These are phyloP conservation scores for Macrophomina pseudophaseolina DNA, from an alignment of 2,329 filamentous ascomycete species.

Conservation along the genomic window DNA sequence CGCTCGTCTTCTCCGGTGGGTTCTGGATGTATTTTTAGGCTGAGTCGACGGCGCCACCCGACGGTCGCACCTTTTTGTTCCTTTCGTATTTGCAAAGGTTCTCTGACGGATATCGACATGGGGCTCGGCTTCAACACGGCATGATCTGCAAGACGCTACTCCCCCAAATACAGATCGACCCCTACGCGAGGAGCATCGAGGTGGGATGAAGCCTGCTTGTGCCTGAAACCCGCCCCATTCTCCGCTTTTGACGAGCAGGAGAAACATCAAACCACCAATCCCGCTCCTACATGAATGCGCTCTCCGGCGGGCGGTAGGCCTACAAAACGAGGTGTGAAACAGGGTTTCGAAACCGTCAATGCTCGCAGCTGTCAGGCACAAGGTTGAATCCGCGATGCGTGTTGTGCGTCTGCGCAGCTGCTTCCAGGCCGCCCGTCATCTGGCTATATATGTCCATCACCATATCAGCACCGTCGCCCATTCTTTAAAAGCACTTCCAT, in stretches of 20 bases:
- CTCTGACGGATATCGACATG: constrained; percentile 9
- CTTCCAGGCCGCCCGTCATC: constrained; percentile 11
- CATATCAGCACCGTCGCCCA: not conserved
- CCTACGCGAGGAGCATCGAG: not conserved
- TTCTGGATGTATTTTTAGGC: not conserved
- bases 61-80: constrained; percentile 19
- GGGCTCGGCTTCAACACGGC: not conserved
- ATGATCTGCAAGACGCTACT: not conserved
- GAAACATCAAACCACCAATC: constrained; percentile 24
- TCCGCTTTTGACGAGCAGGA: constrained; percentile 20
- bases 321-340: constrained; percentile 11
- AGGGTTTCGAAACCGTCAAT: constrained; percentile 1
- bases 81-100: constrained; percentile 5
- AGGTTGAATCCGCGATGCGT: not conserved
- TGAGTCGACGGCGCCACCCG: constrained; percentile 1
- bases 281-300: not conserved
- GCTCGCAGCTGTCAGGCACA: not conserved
- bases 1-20: constrained; percentile 1
- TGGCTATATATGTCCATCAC: not conserved
- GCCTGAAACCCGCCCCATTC: not conserved
- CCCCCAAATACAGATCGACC: constrained; percentile 9
- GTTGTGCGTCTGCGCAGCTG: not conserved
- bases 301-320: constrained; percentile 8
- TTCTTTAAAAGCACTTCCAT: not conserved
- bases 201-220: not conserved